A percentile compares a stretch with the other conserved stretches of the same genome.
Evolutionary conservation across 2,329 filamentous ascomycete genomes (phyloP).

Genomic region (Colletotrichum acutatum): DNA sequence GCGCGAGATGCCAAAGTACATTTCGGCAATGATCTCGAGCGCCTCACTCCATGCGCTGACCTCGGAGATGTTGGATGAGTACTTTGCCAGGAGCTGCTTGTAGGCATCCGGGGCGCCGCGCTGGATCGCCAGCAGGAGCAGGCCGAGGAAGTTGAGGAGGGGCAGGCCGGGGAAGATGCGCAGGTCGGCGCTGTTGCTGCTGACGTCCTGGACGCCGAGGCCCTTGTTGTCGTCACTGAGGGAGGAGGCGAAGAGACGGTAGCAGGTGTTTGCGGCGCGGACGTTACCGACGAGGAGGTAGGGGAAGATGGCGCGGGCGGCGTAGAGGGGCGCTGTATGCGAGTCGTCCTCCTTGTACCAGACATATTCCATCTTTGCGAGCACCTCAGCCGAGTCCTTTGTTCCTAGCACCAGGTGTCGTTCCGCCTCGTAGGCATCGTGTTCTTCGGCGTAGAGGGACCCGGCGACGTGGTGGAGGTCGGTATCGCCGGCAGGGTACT

Average conservation of each 20-base stretch:
- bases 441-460: constrained; percentile 89
- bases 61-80: constrained; percentile 82
- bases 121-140: constrained; percentile 86
- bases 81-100: constrained; percentile 84
- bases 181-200: constrained; percentile 76
- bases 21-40: constrained; percentile 88
- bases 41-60: constrained; percentile 82
- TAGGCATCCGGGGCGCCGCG: constrained; percentile 83
- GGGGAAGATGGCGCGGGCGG: constrained; percentile 86
- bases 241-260: constrained; percentile 69
- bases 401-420: constrained; percentile 89
- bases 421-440: constrained; percentile 93
- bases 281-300: constrained; percentile 93
- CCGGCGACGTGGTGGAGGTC: constrained; percentile 95
- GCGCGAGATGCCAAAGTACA: constrained; percentile 94
- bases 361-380: constrained; percentile 86
- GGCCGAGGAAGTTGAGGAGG: constrained; percentile 92
- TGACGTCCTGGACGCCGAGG: constrained; percentile 84
- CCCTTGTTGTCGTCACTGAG: constrained; percentile 53
- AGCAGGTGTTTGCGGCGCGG: constrained; percentile 85
- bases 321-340: constrained; percentile 88
- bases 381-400: constrained; percentile 83
- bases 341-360: constrained; percentile 94
- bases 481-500: constrained; percentile 90
- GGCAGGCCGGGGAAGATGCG: constrained; percentile 91